Conservation (phyloP, 495 filamentous ascomycete species). For the Cairneyella variabilis region DNA sequence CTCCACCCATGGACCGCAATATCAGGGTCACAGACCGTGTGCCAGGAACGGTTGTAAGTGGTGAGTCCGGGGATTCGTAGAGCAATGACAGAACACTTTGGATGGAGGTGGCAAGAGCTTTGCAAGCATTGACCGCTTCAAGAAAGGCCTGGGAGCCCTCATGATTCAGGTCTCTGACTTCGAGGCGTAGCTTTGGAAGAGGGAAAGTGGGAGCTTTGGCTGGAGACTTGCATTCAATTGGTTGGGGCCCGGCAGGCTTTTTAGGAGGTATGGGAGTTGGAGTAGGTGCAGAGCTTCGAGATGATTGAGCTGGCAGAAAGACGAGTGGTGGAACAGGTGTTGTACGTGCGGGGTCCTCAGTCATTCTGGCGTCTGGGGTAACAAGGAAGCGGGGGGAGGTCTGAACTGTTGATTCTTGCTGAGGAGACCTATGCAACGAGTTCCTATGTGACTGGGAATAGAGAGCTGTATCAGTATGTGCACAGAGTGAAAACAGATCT, state of each 20-base stretch:
- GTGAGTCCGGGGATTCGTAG: constrained; percentile 44
- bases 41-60: constrained; percentile 37
- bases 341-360: constrained; percentile 27
- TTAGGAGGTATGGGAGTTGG: constrained; percentile 1
- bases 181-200: constrained; percentile 65
- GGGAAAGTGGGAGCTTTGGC: constrained; percentile 28
- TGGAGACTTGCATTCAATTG: neutral
- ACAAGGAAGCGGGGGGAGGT: no score
- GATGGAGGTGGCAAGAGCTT: constrained; percentile 58
- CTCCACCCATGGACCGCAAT: constrained; percentile 70
- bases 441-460: neutral
- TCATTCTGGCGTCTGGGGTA: constrained; percentile 17
- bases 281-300: constrained; percentile 10
- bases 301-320: constrained; percentile 23
- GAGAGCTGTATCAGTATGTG: neutral
- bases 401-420: no score
- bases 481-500: neutral
- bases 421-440: neutral
- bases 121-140: constrained; percentile 48
- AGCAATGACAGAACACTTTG: constrained; percentile 59
- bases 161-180: constrained; percentile 66
- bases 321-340: constrained; percentile 29
- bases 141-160: constrained; percentile 61
- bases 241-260: neutral
- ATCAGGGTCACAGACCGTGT: constrained; percentile 84